Base-by-base conservation (phyloP, 2,329 filamentous ascomycete species). In the Stemphylium beticola region DNA sequence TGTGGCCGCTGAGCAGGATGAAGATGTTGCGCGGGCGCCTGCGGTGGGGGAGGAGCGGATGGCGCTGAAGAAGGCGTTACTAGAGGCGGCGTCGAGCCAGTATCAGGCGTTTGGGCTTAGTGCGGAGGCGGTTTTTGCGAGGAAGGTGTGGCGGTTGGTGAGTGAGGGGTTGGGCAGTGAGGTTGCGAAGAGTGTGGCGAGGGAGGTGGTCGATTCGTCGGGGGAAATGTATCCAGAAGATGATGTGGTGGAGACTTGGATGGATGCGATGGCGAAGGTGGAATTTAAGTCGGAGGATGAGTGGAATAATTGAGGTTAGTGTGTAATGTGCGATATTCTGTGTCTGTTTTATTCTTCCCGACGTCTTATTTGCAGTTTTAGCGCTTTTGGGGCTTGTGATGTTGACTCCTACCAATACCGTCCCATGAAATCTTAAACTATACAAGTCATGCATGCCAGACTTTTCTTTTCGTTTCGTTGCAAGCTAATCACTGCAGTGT, bases 401-500 rank as follows among this genome's bases (percentile, higher is more conserved):
- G n/a, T n/a, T n/a, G n/a, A n/a, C n/a, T n/a, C n/a, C n/a, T n/a
- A n/a, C n/a, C n/a, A n/a, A n/a, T n/a, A n/a, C n/a, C n/a, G n/a
- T n/a, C n/a, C n/a, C n/a, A n/a, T n/a, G n/a, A n/a, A n/a, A n/a
- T n/a, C n/a, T n/a, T n/a, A n/a, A n/a, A n/a, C n/a, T n/a, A n/a
- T n/a, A n/a, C n/a, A n/a, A n/a, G n/a, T n/a, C n/a, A n/a, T n/a
- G n/a, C n/a, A n/a, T n/a, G n/a, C n/a, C n/a, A n/a, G n/a, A n/a
- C n/a, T n/a, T n/a, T n/a, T n/a, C n/a, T n/a, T n/a, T n/a, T n/a
- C n/a, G n/a, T n/a, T n/a, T 40, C 4, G n/a, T 40, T 3, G 18
- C 37, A 12, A 18, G 34, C 9, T 33, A 5, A 33, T 32, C 11
- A 39, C 20, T 17, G 11, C 45, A 72, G 29, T 1, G 57, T 59